A percentile compares a stretch with the other conserved stretches of the same genome.
Evolutionary conservation across 2,329 filamentous ascomycete species (phyloP).

Genomic region (Blastomyces silverae): DNA sequence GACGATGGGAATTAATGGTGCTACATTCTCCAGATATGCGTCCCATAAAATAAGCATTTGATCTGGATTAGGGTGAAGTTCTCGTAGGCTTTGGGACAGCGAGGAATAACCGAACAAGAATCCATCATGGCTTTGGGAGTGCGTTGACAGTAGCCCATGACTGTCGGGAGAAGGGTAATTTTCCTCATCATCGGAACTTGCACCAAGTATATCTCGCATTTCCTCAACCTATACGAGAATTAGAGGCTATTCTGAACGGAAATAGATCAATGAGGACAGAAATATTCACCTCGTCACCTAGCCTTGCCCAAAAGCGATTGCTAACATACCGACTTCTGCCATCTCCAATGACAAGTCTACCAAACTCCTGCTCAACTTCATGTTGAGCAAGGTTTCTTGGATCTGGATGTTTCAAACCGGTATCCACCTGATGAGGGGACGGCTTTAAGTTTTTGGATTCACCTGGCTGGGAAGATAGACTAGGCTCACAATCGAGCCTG

Average conservation of each 20-base stretch:
- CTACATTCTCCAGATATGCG: constrained; percentile 55
- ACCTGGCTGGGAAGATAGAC: not conserved
- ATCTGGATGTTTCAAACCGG: constrained; percentile 17
- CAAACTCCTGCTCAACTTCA: constrained; percentile 46
- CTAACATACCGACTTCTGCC: constrained; percentile 56
- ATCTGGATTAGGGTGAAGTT: constrained; percentile 49
- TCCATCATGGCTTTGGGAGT: constrained; percentile 47
- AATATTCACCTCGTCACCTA: constrained; percentile 51
- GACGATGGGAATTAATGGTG: constrained; percentile 55
- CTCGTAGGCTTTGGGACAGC: constrained; percentile 48
- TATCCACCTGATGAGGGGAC: not conserved
- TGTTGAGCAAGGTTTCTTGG: constrained; percentile 15
- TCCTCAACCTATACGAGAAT: constrained; percentile 49
- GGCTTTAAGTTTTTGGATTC: not conserved
- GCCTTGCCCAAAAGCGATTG: constrained; percentile 55
- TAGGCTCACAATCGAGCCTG: constrained; percentile 5
- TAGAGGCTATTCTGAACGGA: constrained; percentile 17
- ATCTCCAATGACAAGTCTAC: constrained; percentile 54
- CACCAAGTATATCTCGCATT: constrained; percentile 54
- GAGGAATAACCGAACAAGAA: constrained; percentile 58
- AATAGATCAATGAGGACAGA: not conserved
- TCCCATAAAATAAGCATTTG: constrained; percentile 51
- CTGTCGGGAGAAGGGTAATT: constrained; percentile 43
- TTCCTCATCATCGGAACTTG: constrained; percentile 53
- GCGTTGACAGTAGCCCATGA: constrained; percentile 30